Evolutionary conservation across 2,329 filamentous ascomycete species (phyloP).

Genomic region (Pezicula carpinea): DNA sequence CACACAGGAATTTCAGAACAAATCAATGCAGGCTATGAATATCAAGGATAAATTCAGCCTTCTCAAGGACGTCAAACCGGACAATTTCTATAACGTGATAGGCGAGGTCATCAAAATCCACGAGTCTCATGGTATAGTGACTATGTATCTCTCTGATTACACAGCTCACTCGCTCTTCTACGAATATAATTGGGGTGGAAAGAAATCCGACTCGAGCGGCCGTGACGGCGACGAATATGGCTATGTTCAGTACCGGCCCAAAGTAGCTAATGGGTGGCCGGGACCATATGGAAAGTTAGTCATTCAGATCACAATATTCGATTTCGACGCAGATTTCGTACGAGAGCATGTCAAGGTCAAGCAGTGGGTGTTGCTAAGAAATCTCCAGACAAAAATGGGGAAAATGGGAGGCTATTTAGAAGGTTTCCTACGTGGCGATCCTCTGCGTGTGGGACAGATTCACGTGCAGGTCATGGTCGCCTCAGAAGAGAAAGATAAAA

Average conservation of each 20-base stretch:
- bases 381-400: constrained; percentile 65
- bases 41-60: constrained; percentile 54
- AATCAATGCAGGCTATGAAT: constrained; percentile 36
- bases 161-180: constrained; percentile 65
- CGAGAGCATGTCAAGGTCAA: constrained; percentile 50
- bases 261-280: constrained; percentile 48
- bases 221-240: constrained; percentile 50
- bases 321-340: constrained; percentile 60
- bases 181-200: constrained; percentile 28
- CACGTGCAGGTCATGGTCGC: constrained; percentile 49
- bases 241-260: constrained; percentile 38
- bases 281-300: constrained; percentile 72
- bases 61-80: constrained; percentile 56
- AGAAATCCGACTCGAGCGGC: constrained; percentile 24
- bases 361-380: constrained; percentile 62
- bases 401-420: constrained; percentile 56
- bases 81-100: constrained; percentile 61
- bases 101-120: constrained; percentile 64
- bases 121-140: constrained; percentile 41
- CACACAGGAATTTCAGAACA: constrained; percentile 37
- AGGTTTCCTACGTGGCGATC: constrained; percentile 65
- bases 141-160: constrained; percentile 79
- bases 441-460: constrained; percentile 42
- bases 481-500: constrained; percentile 34
- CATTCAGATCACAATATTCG: constrained; percentile 67